These are phyloP conservation scores for Nicotiana tabacum DNA, from an alignment of 257 asterid species.

Conservation along the genomic window DNA sequence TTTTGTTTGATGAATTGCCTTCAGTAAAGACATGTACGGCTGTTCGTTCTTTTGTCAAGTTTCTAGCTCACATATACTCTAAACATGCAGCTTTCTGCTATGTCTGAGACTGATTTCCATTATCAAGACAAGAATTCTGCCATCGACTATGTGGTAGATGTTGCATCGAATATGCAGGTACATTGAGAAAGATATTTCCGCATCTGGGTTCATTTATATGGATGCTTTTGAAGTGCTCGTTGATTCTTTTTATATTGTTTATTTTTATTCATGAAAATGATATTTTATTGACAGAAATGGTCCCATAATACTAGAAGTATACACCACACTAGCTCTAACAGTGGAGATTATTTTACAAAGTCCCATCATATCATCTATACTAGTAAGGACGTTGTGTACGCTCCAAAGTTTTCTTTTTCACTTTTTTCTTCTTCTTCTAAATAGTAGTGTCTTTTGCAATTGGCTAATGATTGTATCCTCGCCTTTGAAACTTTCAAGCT, in stretches of 20 bases:
- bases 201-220: constrained; percentile 1
- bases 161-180: constrained; percentile 85
- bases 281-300: not conserved
- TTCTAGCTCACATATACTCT: not conserved
- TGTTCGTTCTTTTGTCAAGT: not conserved
- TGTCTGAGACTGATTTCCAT: constrained; percentile 81
- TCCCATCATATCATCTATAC: not conserved
- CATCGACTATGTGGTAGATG: constrained; percentile 61
- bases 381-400: too few relatives aligned
- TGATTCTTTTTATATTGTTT: not conserved
- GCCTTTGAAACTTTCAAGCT: too few relatives aligned
- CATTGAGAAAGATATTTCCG: not conserved
- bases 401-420: too few relatives aligned
- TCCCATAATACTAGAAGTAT: not conserved
- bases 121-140: constrained; percentile 89
- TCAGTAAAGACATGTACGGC: not conserved
- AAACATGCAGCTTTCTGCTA: constrained; percentile 77
- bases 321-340: not conserved
- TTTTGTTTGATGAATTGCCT: not conserved
- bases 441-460: too few relatives aligned
- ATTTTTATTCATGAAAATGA: not conserved
- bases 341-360: not conserved
- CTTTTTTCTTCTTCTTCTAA: too few relatives aligned
- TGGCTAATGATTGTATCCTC: too few relatives aligned
- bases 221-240: not conserved